A percentile compares a stretch with the other conserved stretches of the same genome.
phyloP scores from a whole-genome alignment of 2,329 filamentous ascomycete species.

The Coleophoma eucalyptorum region DNA sequence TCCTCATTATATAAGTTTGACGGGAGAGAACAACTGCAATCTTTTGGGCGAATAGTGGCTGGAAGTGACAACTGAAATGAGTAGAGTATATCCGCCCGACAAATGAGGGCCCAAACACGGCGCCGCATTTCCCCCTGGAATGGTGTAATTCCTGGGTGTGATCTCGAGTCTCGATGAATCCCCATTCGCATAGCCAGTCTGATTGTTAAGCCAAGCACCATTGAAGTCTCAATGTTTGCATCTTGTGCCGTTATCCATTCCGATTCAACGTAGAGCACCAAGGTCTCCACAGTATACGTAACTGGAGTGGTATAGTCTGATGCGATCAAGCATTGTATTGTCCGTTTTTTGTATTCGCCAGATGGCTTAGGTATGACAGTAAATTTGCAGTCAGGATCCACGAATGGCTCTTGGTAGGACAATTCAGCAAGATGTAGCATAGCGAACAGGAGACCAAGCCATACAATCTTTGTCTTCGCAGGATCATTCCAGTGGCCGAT shows the following conservation, averaged over 20 bases:
- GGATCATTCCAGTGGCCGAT: constrained; percentile 8
- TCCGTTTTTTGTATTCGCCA: constrained; percentile 4
- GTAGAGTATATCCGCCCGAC: constrained; percentile 2
- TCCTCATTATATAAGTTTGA: too few species aligned
- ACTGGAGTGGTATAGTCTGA: constrained; percentile 9
- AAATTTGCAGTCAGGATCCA: neutral
- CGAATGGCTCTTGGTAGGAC: constrained; percentile 4
- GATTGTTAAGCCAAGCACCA: constrained; percentile 5
- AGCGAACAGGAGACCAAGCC: constrained; percentile 9
- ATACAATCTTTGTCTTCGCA: constrained; percentile 5
- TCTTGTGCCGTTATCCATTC: constrained; percentile 9
- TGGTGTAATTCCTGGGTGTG: constrained; percentile 3
- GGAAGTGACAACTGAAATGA: constrained; percentile 6
- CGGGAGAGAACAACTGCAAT: constrained; percentile 6
- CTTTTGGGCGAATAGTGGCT: neutral
- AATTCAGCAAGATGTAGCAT: constrained; percentile 7
- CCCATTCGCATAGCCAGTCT: constrained; percentile 9
- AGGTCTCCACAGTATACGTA: constrained; percentile 7
- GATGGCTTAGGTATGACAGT: neutral
- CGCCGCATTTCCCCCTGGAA: constrained; percentile 6
- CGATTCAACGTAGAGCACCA: constrained; percentile 7
- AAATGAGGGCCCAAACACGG: constrained; percentile 4
- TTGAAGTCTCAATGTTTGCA: constrained; percentile 4
- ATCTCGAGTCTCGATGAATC: constrained; percentile 4
- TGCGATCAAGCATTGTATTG: constrained; percentile 8